Evolutionary conservation across 2,329 filamentous ascomycete species (phyloP).

Genomic region (Arachnopeziza araneosa): DNA sequence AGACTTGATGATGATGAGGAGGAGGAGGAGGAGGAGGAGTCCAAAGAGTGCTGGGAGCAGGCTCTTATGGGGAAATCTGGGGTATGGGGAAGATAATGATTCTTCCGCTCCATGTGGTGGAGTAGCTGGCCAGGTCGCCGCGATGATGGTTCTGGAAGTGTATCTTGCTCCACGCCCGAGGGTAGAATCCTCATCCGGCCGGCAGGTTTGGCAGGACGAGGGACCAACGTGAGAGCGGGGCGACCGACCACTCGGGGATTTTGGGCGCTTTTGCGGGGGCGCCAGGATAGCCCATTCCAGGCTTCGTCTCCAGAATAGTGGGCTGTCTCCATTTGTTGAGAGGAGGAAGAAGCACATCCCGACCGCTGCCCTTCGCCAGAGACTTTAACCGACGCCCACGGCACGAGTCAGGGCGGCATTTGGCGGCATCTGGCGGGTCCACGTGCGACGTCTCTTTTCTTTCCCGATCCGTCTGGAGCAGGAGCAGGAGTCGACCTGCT

Average conservation of each 20-base stretch:
- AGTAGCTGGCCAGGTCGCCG: not conserved
- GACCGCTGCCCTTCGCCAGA: not conserved
- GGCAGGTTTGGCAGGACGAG: not conserved
- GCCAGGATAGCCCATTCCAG: not conserved
- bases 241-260: not conserved
- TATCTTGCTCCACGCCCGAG: not conserved
- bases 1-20: not conserved
- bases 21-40: too few relatives aligned
- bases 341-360: too few relatives aligned
- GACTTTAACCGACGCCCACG: not conserved
- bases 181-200: not conserved
- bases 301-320: not conserved
- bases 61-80: constrained; percentile 12
- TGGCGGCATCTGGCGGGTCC: not conserved
- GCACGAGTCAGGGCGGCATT: not conserved
- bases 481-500: not conserved
- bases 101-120: constrained; percentile 4
- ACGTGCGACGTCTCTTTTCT: not conserved
- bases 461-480: not conserved
- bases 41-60: not conserved
- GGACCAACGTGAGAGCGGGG: too few relatives aligned
- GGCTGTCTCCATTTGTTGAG: not conserved
- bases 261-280: not conserved
- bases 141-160: not conserved
- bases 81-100: constrained; percentile 10